Conservation (phyloP, 495 filamentous ascomycete species). For the Penicillium goetzii region DNA sequence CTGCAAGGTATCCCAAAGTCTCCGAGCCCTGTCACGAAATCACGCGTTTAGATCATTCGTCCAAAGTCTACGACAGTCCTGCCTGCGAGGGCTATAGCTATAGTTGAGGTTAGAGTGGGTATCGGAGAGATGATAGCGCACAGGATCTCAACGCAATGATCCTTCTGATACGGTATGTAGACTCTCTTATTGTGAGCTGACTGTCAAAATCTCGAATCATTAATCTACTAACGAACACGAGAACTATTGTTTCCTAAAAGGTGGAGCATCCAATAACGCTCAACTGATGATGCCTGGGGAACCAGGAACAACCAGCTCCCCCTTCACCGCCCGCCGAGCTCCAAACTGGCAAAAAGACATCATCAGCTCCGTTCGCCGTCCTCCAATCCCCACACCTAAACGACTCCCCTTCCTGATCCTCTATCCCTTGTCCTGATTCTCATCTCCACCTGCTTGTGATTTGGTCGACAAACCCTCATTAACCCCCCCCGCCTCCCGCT, state of each 20-base stretch:
- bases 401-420: slow-evolving; percentile 9
- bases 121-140: no score
- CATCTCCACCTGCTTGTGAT: slow-evolving; percentile 16
- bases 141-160: no score
- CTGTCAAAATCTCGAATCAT: no score
- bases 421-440: slow-evolving; percentile 5
- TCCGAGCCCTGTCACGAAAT: background rate
- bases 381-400: slow-evolving; percentile 20
- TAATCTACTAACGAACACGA: background rate
- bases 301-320: slow-evolving; percentile 13
- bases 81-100: background rate
- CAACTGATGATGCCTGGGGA: background rate
- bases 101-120: background rate
- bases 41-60: background rate
- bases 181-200: no score
- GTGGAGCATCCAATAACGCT: background rate
- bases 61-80: background rate
- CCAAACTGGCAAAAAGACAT: slow-evolving; percentile 26
- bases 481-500: slow-evolving; percentile 1
- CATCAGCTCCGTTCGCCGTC: slow-evolving; percentile 21
- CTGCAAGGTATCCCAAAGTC: background rate
- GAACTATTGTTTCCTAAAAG: background rate
- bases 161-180: no score
- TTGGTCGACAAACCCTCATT: slow-evolving; percentile 1
- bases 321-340: slow-evolving; percentile 29